Evolutionary conservation across 2,329 filamentous ascomycete genomes (phyloP).

Genomic region (Pseudocercospora cruenta): DNA sequence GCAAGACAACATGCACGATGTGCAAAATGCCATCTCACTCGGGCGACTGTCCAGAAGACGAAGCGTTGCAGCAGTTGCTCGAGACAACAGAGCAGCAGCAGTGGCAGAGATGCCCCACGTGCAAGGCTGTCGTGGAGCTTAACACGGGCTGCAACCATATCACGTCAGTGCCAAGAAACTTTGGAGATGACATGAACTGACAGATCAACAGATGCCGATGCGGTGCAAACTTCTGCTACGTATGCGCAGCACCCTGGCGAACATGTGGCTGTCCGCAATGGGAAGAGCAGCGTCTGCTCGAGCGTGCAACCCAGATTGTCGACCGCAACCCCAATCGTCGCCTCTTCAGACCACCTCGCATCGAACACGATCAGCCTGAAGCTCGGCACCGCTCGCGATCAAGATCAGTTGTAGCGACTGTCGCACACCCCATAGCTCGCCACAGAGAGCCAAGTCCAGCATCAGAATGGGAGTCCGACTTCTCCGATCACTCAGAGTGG

Average conservation of each 20-base stretch:
- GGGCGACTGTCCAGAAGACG: constrained; percentile 55
- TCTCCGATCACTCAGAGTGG: not conserved
- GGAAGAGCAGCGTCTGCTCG: constrained; percentile 28
- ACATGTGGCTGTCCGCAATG: constrained; percentile 31
- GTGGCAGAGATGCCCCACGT: constrained; percentile 58
- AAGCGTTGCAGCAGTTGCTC: constrained; percentile 45
- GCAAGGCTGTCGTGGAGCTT: constrained; percentile 55
- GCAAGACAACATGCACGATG: constrained; percentile 49
- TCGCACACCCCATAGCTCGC: not conserved
- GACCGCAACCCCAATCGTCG: constrained; percentile 21
- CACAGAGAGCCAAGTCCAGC: not conserved
- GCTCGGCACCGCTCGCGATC: not conserved
- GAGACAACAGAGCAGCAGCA: constrained; percentile 46
- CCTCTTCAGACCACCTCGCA: constrained; percentile 19
- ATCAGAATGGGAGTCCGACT: not conserved
- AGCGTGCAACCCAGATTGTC: constrained; percentile 21
- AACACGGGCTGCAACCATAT: constrained; percentile 60
- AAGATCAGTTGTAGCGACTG: not conserved
- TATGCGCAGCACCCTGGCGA: constrained; percentile 34
- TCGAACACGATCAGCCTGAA: constrained; percentile 16
- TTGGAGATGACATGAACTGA: constrained; percentile 37
- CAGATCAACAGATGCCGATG: constrained; percentile 32
- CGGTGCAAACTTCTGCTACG: constrained; percentile 38
- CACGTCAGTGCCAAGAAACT: constrained; percentile 48
- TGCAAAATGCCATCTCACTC: constrained; percentile 56